Evolutionary conservation across 1,139 yeast genomes (phyloP), one percentile per base, ranked within the genome.

Genomic region (Candida neerlandica): DNA sequence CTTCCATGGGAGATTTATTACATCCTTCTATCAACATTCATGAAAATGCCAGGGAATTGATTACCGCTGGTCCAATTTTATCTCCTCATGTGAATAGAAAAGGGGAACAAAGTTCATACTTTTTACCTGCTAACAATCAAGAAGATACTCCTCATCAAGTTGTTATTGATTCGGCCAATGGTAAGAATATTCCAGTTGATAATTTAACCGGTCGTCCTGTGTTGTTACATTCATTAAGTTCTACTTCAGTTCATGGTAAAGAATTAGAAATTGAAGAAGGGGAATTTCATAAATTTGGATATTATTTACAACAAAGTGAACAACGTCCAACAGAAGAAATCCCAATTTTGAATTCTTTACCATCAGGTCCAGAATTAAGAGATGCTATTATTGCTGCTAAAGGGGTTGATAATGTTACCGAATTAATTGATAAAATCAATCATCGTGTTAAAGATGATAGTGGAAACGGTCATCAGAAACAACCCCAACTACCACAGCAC

Each of bases 221-320:
- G 18, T 69, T 85, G 51, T 77, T 84, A 68, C 76, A 85, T 58
- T 80, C 84, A 3, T 71, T 82, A 5, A 84, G 90, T 1, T 86
- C 81, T 55, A 84, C 89, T 0, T 84, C 89, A 0, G 61, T 81
- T 5, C 84, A 84, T 57, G 87, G 91, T 18, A 86, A 83, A 63
- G 82, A 80, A 56, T 90, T 86, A 64, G 96, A 90, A 60, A 83
- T 85, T 55, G 97, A 91, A 66, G 97, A 91, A 73, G 97, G 97
- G 56, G 96, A 89, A 61, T 77, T 90, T 54, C 96, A 89, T 67
- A 84, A 87, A 66, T 82, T 89, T 82, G 96, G 96, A 14, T 81
- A 80, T 60, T 85, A 82, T 59, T 84, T 86, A 58, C 88, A 85
- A 61, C 88, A 53, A 45, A 15, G 34, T 15, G 5, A 9, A 3